These are phyloP conservation scores for Neurospora cerealis DNA, from an alignment of 495 filamentous ascomycete species.

Conservation along the genomic window DNA sequence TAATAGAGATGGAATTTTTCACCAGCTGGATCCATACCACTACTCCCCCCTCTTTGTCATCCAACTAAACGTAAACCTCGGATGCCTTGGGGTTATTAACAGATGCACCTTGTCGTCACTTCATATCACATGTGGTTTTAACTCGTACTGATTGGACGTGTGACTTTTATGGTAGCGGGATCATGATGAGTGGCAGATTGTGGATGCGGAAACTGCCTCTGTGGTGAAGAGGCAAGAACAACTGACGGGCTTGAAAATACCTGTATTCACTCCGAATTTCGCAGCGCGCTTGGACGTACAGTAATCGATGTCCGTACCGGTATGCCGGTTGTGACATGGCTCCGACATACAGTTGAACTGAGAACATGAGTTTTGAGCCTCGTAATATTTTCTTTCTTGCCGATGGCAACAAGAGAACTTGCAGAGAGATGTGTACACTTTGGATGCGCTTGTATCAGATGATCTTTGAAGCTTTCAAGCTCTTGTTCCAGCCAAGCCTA, in stretches of 20 bases:
- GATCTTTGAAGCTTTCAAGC: not conserved
- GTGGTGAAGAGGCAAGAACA: not conserved
- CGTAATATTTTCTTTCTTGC: not conserved
- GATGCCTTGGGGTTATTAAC: not conserved
- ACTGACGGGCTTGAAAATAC: not conserved
- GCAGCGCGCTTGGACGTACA: not conserved
- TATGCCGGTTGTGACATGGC: not conserved
- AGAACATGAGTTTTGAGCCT: not conserved
- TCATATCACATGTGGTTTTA: slow-evolving; percentile 11
- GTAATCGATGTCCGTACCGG: not conserved
- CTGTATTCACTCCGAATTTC: not conserved
- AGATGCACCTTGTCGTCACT: slow-evolving; percentile 10
- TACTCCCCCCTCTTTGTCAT: not conserved
- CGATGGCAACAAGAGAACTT: not conserved
- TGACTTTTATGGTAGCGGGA: slow-evolving; percentile 3
- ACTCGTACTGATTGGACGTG: slow-evolving; percentile 11
- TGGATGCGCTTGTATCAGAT: not conserved
- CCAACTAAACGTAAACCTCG: not conserved
- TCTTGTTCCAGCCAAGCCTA: not conserved
- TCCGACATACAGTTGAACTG: not conserved
- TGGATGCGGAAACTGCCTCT: not conserved
- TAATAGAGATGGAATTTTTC: not conserved
- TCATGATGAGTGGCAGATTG: not conserved
- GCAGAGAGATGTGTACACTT: not conserved
- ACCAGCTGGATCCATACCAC: not conserved